Evolutionary conservation across 225 moss, liverwort and hornwort species (phyloP), one percentile per base, ranked within the genome.

Genomic region (Polytrichum formosum): DNA sequence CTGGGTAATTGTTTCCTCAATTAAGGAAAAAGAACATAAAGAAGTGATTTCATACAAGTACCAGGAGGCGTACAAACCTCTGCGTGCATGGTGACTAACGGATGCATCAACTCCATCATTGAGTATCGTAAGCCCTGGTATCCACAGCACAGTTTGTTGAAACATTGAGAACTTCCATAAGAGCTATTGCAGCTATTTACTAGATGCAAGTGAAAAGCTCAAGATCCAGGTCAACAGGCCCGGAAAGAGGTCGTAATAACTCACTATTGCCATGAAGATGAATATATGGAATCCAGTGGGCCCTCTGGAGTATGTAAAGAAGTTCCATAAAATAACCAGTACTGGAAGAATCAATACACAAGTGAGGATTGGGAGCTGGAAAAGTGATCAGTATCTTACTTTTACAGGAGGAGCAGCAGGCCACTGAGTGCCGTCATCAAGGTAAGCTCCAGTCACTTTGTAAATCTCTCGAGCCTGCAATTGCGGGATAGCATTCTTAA

Each of bases 81-180:
- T 30, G 97, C 97, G 82, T 97, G 97, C 25, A 93, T 92, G 29
- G 88, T 84, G 70, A 97, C 85, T 83, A 97, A 80, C 58, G 97
- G 94, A 81, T 97, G 86, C 70, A 97, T 78, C 18, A 94, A 83
- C 83, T 97, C 97, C 86, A 97, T 86, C 65, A 91, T 78, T 70
- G 94, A 85, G 81, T 90, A 86, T 75, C 97, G 86, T 22, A 97
- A 77, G 72, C 94, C 92, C 92, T 92, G 85, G n/a, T 56, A 77
- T 29, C 1, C 56, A 59, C 18, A 74, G 21, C 16, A 46, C 46
- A 46, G 16, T 46, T 46, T 16, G 46, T 46, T 46, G 13, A 16
- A 16, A 46, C 16, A 46, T 46, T 46, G 46, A 46, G 16, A 46
- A 46, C 46, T 46, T 46, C 0, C 46, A 46, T 46, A 46, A 35